Evolutionary conservation across 2,329 filamentous ascomycete genomes (phyloP), one percentile per base, ranked within the genome.

Genomic region (Colletotrichum phormii): DNA sequence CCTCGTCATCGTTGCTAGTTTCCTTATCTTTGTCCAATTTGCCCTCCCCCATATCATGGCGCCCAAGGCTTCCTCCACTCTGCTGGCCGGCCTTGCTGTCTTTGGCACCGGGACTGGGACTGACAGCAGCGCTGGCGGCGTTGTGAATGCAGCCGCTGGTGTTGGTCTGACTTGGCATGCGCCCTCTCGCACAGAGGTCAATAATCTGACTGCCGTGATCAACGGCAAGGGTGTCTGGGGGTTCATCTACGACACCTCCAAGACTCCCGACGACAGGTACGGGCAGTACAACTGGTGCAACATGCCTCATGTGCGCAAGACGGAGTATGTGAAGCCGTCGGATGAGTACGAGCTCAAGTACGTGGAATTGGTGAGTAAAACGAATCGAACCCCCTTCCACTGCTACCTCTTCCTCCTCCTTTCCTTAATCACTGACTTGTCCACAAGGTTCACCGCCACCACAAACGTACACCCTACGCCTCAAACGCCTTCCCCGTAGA

Each of bases 401-500:
- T 8, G 15, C 0, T 24, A 22, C 26, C 7, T 24, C 13, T 58
- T 51, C 61, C 60, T 26, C 13, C 2, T n/a, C 15, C n/a, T 6
- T 9, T 59, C 49, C 46, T 64, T 5, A 33, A 13, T 2, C 58
- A 31, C 37, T 61, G 33, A 69, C 24, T n/a, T 9, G 1, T 33
- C 33, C n/a, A 11, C 6, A 54, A 92, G 87, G 93, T 95, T 62
- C 94, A 97, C 78, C 89, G 94, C 64, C 94, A 97, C 79, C 94
- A 97, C 82, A 97, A 97, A 80, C 89, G 94, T 26, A 97, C 94
- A 0, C 94, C 94, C 0, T 97, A 97, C 79, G 89, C 92, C 1
- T 86, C 88, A 65, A 97, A 97, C 79, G 90, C 91, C 0, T 96
- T 97, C 77, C 94, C 94, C 0, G 84, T 89, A 0, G 94, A 97